A percentile compares a stretch with the other conserved stretches of the same genome.
Evolutionary conservation across 2,329 filamentous ascomycete species (phyloP).

Genomic region (Monosporascus cannonballus): DNA sequence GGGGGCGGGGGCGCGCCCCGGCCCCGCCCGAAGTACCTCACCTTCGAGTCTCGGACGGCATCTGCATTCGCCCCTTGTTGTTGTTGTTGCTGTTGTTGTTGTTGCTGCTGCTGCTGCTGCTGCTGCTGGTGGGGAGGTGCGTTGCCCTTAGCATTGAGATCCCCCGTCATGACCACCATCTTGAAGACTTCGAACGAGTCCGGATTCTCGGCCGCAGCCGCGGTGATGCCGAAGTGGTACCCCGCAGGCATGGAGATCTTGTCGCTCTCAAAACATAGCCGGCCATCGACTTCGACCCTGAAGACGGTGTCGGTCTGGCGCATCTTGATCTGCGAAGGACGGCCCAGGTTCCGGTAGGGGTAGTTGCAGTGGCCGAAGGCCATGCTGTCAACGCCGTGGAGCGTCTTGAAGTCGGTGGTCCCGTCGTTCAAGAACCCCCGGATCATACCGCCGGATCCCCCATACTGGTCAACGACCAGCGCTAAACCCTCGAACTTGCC

Average conservation of each 20-base stretch:
- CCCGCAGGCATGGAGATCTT: constrained; percentile 73
- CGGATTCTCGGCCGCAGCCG: constrained; percentile 81
- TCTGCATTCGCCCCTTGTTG: constrained; percentile 21
- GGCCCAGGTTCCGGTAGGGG: constrained; percentile 83
- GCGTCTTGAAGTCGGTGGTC: constrained; percentile 67
- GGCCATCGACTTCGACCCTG: constrained; percentile 73
- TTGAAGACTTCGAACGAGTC: constrained; percentile 95
- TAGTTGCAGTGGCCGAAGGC: constrained; percentile 93
- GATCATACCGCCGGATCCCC: constrained; percentile 70
- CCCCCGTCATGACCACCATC: constrained; percentile 63
- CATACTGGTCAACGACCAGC: constrained; percentile 78
- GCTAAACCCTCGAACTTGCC: constrained; percentile 85
- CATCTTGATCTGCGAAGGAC: constrained; percentile 73
- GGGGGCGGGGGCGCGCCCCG: constrained; percentile 1
- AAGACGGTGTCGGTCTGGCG: constrained; percentile 59
- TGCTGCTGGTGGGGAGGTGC: constrained; percentile 25
- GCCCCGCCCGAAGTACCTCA: constrained; percentile 4
- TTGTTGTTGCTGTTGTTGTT: constrained; percentile 27
- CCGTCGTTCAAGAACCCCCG: constrained; percentile 94
- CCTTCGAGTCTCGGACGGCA: background rate
- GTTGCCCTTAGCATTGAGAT: constrained; percentile 27
- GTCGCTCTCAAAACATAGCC: constrained; percentile 75
- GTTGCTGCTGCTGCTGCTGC: too few relatives aligned
- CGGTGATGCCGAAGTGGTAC: constrained; percentile 82
- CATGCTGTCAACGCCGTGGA: constrained; percentile 72